A percentile compares a stretch with the other conserved stretches of the same genome.
phyloP scores from a whole-genome alignment of 2,329 filamentous ascomycete species.

The Balansia obtecta region DNA sequence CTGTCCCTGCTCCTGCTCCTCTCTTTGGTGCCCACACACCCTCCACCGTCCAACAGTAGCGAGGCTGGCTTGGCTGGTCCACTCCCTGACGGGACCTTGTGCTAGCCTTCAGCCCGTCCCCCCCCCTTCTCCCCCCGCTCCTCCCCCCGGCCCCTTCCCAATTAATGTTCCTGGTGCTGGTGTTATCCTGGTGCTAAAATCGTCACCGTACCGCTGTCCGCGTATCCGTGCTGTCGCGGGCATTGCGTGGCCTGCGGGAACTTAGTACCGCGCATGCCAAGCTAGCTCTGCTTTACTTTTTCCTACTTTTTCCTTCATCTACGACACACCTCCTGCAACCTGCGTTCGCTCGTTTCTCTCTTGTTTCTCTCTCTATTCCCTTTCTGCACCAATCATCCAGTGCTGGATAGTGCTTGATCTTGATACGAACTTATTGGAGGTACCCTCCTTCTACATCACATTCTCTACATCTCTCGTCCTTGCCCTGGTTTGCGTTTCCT shows the following conservation, averaged over 20 bases:
- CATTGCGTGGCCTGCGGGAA: slow-evolving; percentile 1
- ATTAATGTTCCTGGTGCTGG: neutral
- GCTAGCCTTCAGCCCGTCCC: neutral
- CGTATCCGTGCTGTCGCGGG: neutral
- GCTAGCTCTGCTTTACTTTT: neutral
- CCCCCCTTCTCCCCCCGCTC: neutral
- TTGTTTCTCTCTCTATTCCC: neutral
- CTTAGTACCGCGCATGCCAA: neutral
- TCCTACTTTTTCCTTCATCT: slow-evolving; percentile 1
- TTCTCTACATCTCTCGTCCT: slow-evolving; percentile 4
- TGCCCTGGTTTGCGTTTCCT: slow-evolving; percentile 2
- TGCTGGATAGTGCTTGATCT: neutral
- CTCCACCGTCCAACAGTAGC: too few species aligned
- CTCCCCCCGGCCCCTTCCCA: neutral
- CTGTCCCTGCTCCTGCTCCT: too few species aligned
- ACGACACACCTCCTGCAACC: slow-evolving; percentile 1
- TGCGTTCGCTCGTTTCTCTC: neutral
- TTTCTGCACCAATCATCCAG: neutral
- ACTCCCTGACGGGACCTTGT: neutral
- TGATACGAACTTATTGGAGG: neutral
- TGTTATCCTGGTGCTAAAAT: neutral
- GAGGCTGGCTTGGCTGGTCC: neutral
- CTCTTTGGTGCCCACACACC: too few species aligned
- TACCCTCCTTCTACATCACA: neutral
- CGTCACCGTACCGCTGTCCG: neutral